phyloP scores from a whole-genome alignment of 306 rosid species.

The Sicyos baderoa region DNA sequence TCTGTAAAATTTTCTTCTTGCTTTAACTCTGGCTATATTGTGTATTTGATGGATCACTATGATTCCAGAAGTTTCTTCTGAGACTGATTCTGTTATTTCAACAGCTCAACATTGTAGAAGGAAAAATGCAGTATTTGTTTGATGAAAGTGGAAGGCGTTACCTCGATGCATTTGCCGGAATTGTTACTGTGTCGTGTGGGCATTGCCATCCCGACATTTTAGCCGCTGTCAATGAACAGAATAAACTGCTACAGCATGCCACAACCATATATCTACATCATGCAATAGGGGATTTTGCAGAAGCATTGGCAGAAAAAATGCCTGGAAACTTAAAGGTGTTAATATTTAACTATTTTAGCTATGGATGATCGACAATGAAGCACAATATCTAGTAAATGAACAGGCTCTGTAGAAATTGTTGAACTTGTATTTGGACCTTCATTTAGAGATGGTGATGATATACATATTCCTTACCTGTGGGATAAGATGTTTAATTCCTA shows the following conservation, averaged over 20 bases:
- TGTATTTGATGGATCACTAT: too few relatives aligned
- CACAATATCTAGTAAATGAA: too few relatives aligned
- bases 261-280: conserved; percentile 76
- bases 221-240: conserved; percentile 62
- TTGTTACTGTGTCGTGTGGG: conserved; percentile 95
- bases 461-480: too few relatives aligned
- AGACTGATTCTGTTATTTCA: conserved; percentile 20
- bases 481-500: neutral
- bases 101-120: conserved; percentile 89
- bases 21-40: too few relatives aligned
- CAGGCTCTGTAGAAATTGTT: too few relatives aligned
- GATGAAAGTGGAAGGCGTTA: conserved; percentile 87
- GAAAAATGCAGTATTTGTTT: conserved; percentile 84
- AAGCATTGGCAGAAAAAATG: conserved; percentile 73
- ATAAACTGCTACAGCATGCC: conserved; percentile 76
- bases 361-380: neutral
- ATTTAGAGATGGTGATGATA: too few relatives aligned
- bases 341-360: neutral
- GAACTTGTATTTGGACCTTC: too few relatives aligned
- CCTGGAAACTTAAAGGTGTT: conserved; percentile 71
- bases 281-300: conserved; percentile 63
- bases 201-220: conserved; percentile 84
- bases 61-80: neutral
- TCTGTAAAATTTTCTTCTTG: too few relatives aligned
- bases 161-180: conserved; percentile 90